These are phyloP conservation scores for Chrysopogon serrulatus DNA, from an alignment of 176 grass and related monocot species.

Conservation along the genomic window DNA sequence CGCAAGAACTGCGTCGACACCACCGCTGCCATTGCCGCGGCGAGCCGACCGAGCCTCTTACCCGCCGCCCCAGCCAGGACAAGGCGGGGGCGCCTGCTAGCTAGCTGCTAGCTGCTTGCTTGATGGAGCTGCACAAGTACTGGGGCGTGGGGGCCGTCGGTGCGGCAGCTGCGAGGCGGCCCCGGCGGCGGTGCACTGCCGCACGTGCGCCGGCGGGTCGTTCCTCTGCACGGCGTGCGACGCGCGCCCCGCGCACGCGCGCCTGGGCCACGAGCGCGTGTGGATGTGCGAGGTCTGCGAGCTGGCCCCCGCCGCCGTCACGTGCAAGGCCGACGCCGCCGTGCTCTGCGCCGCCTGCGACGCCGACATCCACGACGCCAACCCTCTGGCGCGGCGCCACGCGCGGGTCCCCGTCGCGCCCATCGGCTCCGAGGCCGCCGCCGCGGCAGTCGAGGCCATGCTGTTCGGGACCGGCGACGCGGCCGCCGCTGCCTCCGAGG, in stretches of 20 bases:
- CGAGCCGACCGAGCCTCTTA: not conserved
- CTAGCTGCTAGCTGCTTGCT: not conserved
- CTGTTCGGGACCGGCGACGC: constrained; percentile 31
- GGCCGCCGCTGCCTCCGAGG: not conserved
- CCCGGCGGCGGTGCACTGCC: constrained; percentile 49
- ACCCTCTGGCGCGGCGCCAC: constrained; percentile 87
- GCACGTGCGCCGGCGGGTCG: constrained; percentile 20
- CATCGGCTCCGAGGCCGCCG: constrained; percentile 28
- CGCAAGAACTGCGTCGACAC: not conserved
- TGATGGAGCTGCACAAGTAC: constrained; percentile 42
- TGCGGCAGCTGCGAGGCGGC: constrained; percentile 51
- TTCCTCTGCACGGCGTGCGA: constrained; percentile 54
- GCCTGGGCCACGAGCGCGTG: constrained; percentile 47
- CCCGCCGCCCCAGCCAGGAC: not conserved
- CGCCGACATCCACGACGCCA: constrained; percentile 83
- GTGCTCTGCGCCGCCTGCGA: constrained; percentile 72
- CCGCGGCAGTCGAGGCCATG: constrained; percentile 27
- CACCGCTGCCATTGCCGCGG: not conserved
- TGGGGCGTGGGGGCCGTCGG: constrained; percentile 33
- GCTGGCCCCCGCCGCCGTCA: constrained; percentile 64
- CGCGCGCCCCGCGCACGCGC: constrained; percentile 31
- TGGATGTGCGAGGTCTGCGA: constrained; percentile 93
- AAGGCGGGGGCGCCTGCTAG: not conserved
- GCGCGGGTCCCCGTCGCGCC: constrained; percentile 58
- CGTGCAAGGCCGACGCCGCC: constrained; percentile 93